Percentiles rank a stretch among this genome's conserved stretches.
Evolutionary conservation across 805 yeast genomes (phyloP).

Genomic region (Ascoidea rubescens): DNA sequence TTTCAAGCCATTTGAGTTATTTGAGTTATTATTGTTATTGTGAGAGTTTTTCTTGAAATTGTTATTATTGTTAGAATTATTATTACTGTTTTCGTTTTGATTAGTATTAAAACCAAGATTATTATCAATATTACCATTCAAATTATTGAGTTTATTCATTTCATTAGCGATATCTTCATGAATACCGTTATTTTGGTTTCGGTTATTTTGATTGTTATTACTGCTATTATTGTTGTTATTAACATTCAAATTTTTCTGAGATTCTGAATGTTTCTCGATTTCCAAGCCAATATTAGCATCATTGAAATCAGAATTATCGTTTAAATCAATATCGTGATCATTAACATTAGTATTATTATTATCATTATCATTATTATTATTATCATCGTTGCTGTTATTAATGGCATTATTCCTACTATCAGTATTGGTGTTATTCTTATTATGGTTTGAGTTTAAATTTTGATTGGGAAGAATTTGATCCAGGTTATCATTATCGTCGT

Average conservation of each 20-base stretch:
- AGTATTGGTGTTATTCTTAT: constrained; percentile 13
- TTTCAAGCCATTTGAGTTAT: too few relatives aligned
- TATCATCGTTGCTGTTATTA: background rate
- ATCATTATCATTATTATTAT: constrained; percentile 4
- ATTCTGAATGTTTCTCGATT: background rate
- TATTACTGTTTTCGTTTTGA: background rate
- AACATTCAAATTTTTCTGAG: too few relatives aligned
- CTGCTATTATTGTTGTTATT: too few relatives aligned
- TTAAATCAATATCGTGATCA: constrained; percentile 1
- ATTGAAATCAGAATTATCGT: background rate
- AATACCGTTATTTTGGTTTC: too few relatives aligned
- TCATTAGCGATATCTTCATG: too few relatives aligned
- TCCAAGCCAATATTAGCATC: background rate
- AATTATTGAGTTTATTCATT: background rate
- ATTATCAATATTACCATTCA: background rate
- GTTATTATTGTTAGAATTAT: constrained; percentile 4
- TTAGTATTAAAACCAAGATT: background rate
- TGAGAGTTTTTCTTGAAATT: background rate
- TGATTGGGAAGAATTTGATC: background rate
- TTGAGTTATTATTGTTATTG: background rate
- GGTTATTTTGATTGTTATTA: too few relatives aligned
- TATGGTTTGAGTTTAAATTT: constrained; percentile 2
- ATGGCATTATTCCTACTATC: constrained; percentile 2
- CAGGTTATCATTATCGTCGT: background rate
- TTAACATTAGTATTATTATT: constrained; percentile 1